Base-by-base conservation (phyloP, 148 eudicot genomes). In the Spergularia bocconei region DNA sequence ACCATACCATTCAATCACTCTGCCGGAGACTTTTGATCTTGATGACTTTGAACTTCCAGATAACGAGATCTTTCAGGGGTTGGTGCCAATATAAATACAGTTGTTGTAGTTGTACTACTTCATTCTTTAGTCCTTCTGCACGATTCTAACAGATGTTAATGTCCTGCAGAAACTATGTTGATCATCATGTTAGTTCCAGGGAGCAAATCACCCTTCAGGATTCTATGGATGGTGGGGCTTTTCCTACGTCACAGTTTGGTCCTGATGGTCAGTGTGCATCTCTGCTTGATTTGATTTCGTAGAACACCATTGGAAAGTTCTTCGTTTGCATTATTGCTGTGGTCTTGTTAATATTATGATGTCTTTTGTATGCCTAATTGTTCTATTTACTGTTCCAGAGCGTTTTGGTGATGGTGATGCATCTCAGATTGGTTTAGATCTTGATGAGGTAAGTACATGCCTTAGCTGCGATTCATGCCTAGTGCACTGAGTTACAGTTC, bases 31-130 rank as follows among this genome's bases (percentile, higher is more conserved):
- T 67, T 95, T 95, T 81, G 97, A 95, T 85, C 97, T 95, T 75
- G 99, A 95, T 80, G 97, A 92, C 76, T 95, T 95, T 87, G 99
- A 95, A 87, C 89, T 95, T 74, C 98, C 98, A 25, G 96, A 92
- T 65, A 86, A 81, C 80, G 96, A 91, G 53, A 75, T 83, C 72
- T 84, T 90, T 70, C 96, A 91, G 56, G 97, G 97, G 98, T 94
- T 62, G 16, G 89, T 89, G 61, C 60, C 25, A 8, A 23, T 53
- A 6, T 44, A 44, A 44, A 44, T 44, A 44, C 48, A 44, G 48
- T 44, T 6, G 10, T 44, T 6, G 10, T 6, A 44, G 48, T 44
- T n/a, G 13, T 44, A 67, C 54, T 44, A 38, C 9, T 17, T 11
- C 7, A 4, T 41, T 52, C 15, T 25, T 51, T 51, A 39, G 39